Percentiles rank a stretch among this genome's conserved stretches.
These are phyloP conservation scores for Zelonia costaricensis DNA, from an alignment of 208 protist species.

Conservation along the genomic window DNA sequence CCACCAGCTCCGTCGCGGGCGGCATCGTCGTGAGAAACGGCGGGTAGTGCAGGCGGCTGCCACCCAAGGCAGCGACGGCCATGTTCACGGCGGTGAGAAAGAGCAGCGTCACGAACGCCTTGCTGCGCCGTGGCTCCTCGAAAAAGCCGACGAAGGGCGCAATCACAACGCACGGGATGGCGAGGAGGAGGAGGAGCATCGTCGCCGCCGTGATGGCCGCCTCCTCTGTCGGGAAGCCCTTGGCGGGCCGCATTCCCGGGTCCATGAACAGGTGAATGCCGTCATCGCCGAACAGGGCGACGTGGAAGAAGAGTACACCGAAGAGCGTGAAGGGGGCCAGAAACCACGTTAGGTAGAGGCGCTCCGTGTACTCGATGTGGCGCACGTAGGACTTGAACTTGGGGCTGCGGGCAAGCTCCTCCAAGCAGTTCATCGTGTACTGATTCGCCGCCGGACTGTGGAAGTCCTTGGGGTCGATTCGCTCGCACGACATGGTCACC, in stretches of 20 bases:
- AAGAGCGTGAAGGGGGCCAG: constrained; percentile 55
- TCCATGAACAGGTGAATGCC: constrained; percentile 25
- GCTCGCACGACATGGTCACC: constrained; percentile 47
- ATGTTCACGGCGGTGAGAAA: constrained; percentile 55
- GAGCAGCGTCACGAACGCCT: constrained; percentile 28
- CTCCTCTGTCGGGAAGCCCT: neutral
- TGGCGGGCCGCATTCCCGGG: neutral
- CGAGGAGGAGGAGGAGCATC: constrained; percentile 42
- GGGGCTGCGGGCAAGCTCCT: constrained; percentile 45
- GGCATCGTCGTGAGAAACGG: constrained; percentile 62
- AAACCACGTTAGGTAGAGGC: constrained; percentile 72
- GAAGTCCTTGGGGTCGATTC: constrained; percentile 58
- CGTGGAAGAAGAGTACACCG: constrained; percentile 61
- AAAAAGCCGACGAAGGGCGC: constrained; percentile 73
- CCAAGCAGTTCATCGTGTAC: constrained; percentile 63
- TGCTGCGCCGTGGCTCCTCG: constrained; percentile 32
- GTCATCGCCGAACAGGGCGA: constrained; percentile 40
- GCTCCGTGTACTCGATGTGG: constrained; percentile 67
- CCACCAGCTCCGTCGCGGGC: constrained; percentile 33
- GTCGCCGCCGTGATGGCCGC: constrained; percentile 25
- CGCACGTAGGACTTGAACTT: constrained; percentile 55
- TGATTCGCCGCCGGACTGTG: constrained; percentile 53
- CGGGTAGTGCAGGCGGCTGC: constrained; percentile 45
- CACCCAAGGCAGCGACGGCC: constrained; percentile 49
- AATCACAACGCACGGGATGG: constrained; percentile 58